Base-by-base conservation (phyloP, 768 basidiomycete species). In the Mrakia hoshinonis region DNA sequence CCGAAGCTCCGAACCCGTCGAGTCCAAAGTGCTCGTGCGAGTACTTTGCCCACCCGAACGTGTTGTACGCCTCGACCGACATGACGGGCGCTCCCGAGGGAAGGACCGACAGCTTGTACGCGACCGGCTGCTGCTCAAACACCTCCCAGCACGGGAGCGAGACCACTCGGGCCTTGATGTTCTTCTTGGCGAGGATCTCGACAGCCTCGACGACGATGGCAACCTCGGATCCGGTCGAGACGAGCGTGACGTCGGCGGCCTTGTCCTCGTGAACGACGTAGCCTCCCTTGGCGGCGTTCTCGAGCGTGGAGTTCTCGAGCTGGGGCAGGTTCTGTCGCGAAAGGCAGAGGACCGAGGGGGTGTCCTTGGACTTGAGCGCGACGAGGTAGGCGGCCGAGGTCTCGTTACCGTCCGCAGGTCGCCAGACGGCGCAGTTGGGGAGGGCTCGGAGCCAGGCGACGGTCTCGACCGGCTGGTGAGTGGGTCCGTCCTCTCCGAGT, bases 361-460 rank as follows among this genome's bases (percentile, higher is more conserved):
- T 94, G 76, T 82, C 80, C 73, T 81, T 85, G 73, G 90, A 87
- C 74, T 84, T 83, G 76, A 97, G 80, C 58, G 92, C 89, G 70
- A 88, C 85, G 73, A 85, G 79, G 83, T 96, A 96, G 22, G 93
- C 85, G 26, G 93, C 93, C 26, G 91, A 92, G n/a, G 91, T 93
- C 83, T 97, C 94, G 79, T 96, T 95, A 43, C 94, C 93, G 79
- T 96, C 92, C 34, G 92, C 91, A 6, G 91, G 91, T 73, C 91
- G 88, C 81, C 80, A 82, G 84, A 96, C 91, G 74, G 90, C 89
- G 65, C 91, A 81, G 83, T 97, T 95, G 76, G 94, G 94, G 55
- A 87, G 86, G 15, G 94, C 89, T 75, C 94, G 90, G 79, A 96
- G 83, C 80, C 88, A 89, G 54, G 85, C 87, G 72, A 85, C 89